Conservation (phyloP, 2,329 filamentous ascomycete genomes). For the Paecilomyces variotii region DNA sequence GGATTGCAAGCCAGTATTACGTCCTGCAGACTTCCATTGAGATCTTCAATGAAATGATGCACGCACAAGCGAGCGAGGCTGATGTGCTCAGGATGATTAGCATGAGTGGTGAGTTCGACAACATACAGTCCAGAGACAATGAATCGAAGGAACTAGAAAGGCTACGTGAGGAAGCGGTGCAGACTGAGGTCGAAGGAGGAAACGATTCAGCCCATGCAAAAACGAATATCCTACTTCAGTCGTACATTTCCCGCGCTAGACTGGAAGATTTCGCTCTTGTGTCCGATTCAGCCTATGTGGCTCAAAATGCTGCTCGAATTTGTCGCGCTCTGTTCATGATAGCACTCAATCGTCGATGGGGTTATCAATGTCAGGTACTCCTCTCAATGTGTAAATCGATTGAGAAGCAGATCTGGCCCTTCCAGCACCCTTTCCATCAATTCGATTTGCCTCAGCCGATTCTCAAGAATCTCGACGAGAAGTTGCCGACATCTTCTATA, state of each 20-base stretch:
- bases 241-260: constrained; percentile 81
- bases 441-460: constrained; percentile 84
- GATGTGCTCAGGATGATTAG: constrained; percentile 95
- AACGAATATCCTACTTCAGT: constrained; percentile 90
- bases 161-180: constrained; percentile 61
- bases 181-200: constrained; percentile 68
- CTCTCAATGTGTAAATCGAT: constrained; percentile 93
- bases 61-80: constrained; percentile 72
- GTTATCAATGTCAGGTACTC: constrained; percentile 85
- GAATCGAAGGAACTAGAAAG: constrained; percentile 80
- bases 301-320: constrained; percentile 90
- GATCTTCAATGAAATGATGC: constrained; percentile 95
- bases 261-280: constrained; percentile 89
- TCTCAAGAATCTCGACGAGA: constrained; percentile 76
- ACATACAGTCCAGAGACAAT: constrained; percentile 83
- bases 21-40: constrained; percentile 89
- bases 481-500: constrained; percentile 62
- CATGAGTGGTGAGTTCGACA: constrained; percentile 96
- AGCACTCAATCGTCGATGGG: constrained; percentile 89
- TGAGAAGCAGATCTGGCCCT: constrained; percentile 91
- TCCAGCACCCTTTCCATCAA: constrained; percentile 88
- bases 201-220: constrained; percentile 69
- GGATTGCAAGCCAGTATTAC: constrained; percentile 96
- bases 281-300: constrained; percentile 89
- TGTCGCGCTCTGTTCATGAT: constrained; percentile 96